Evolutionary conservation across 768 basidiomycete species (phyloP), one percentile per base, ranked within the genome.

Genomic region (Mycena amicta): DNA sequence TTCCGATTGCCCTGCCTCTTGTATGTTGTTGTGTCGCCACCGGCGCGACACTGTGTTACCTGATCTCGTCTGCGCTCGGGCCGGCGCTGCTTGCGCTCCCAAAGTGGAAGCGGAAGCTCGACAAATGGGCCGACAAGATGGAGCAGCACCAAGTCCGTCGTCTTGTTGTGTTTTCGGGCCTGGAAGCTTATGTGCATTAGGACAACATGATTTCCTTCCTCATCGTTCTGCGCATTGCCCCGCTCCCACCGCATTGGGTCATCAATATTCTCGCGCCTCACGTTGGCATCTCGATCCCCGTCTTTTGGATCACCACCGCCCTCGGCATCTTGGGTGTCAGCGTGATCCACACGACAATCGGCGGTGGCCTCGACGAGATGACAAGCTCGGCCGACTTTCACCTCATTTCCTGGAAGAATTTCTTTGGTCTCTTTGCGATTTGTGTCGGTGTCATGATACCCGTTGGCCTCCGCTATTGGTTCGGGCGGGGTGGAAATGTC

Each of bases 221-320:
- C 64, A 90, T 98, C 71, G 86, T 98, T n/a, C 78, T 98, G 43
- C 88, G 95, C 56, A 95, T 98, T 58, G 91, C 94, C 1, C 95
- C 95, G 0, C 80, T 97, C 20, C 95, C 95, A 28, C 95, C 95
- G 4, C 95, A 97, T 67, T 98, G 96, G 96, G 90, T 97, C 30
- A 87, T 96, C 62, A 98, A 98, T 69, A 80, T 97, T 57, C 77
- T 97, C 8, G 92, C 91, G 61, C 95, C 95, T 1, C 95, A 98
- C 67, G 83, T 98, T 27, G 92, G 93, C 29, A 95, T 98, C 61
- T 83, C 86, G 11, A 72, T 94, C 54, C 73, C 89, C 40, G 85
- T 90, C 0, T 98, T 98, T 74, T 98, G 94, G 93, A 74, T 83
- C 56, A 90, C 87, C 69, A 95, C 93, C 1, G 94, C 90, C 74